Conservation (phyloP, 257 asterid species). For the Cruciata laevipes region DNA sequence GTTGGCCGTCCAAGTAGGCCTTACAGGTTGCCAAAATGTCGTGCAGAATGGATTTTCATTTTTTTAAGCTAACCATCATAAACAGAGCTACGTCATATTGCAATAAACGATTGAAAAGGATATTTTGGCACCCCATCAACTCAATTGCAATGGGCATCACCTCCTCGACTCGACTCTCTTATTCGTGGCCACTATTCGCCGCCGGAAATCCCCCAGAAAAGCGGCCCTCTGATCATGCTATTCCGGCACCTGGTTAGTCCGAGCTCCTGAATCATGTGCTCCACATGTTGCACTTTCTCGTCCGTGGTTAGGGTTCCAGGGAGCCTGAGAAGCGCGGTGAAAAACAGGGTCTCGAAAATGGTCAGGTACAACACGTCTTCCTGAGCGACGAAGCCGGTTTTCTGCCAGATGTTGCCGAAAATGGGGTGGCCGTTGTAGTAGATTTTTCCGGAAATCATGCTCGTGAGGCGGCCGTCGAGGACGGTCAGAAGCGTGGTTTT, state of each 20-base stretch:
- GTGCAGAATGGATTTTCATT: no score
- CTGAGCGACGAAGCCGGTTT: conserved; percentile 86
- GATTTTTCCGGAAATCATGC: conserved; percentile 73
- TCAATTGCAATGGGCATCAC: no score
- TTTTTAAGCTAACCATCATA: no score
- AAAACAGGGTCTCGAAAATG: conserved; percentile 69
- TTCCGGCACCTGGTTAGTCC: conserved; percentile 54
- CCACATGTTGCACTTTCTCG: conserved; percentile 63
- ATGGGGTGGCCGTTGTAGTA: conserved; percentile 77
- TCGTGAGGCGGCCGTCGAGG: conserved; percentile 89
- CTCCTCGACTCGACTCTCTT: no score
- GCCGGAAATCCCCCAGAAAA: conserved; percentile 83
- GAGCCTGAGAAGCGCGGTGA: conserved; percentile 76
- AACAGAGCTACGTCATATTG: no score
- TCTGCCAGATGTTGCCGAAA: conserved; percentile 65
- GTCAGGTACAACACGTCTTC: conserved; percentile 79
- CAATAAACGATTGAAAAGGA: no score
- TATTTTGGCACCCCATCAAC: no score
- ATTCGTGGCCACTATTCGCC: no score
- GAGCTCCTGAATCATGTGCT: conserved; percentile 61
- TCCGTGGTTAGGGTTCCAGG: conserved; percentile 49
- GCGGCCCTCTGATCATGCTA: conserved; percentile 84
- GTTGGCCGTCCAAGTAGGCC: no score
- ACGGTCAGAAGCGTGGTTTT: conserved; percentile 91
- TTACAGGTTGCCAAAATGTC: no score